Evolutionary conservation across 352 stramenopile genomes (phyloP), one percentile per base, ranked within the genome.

Genomic region (Elongisporangium senticosum): DNA sequence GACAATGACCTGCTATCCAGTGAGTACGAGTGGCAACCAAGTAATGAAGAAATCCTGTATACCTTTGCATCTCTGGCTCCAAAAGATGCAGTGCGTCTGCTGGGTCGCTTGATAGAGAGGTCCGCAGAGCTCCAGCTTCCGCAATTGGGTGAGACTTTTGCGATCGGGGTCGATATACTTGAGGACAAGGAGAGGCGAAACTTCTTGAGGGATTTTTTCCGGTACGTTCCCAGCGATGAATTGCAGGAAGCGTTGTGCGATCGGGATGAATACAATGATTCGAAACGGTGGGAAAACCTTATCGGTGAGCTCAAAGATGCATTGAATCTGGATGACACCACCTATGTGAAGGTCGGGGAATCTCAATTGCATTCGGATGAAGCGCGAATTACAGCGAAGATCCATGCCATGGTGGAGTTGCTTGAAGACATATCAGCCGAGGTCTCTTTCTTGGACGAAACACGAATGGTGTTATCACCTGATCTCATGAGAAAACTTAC

Each of bases 131-230:
- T 75, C 7, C 56, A 73, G 2, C 61, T 87, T 17, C 65, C 75
- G 0, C 59, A 68, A 14, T 55, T 88, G 0, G 68, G 66, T 0
- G 76, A 86, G 33, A 53, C 65, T 51, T 67, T 80, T 21, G 80
- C 80, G 0, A 55, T 65, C 4, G 75, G 60, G 3, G 71, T 85
- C 15, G 78, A 86, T 13, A 50, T 77, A 19, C 68, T 88, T 43
- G 56, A 68, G 3, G 68, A 74, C 21, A 68, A 67, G 26, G 67
- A 86, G 17, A 62, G 76, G 43, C 62, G 71, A 10, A 14, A 52
- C 10, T 90, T 90, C 26, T 59, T 88, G 22, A 68, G 66, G 21
- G 76, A 90, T 49, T 90, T 81, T 37, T 82, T 88, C n/a, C 67
- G 75, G 22, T 71, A 83, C 24, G 64, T 90, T 13, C 65, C 64